A percentile compares a stretch with the other conserved stretches of the same genome.
Evolutionary conservation across 2,329 filamentous ascomycete species (phyloP).

Genomic region (Fusarium sp.): DNA sequence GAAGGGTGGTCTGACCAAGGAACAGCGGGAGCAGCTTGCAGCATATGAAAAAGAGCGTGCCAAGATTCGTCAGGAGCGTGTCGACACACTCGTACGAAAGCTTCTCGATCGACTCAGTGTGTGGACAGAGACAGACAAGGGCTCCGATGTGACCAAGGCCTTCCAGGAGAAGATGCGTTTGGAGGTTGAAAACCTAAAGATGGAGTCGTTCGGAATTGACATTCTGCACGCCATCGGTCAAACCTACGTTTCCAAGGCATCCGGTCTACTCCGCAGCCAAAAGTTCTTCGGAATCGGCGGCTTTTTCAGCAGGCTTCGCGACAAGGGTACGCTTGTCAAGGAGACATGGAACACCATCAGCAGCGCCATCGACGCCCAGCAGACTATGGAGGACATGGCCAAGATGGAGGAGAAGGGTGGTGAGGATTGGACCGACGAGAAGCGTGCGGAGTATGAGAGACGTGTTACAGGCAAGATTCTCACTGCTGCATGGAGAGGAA

Average conservation of each 20-base stretch:
- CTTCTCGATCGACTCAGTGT: conserved; percentile 90
- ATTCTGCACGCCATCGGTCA: conserved; percentile 95
- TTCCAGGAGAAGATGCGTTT: conserved; percentile 96
- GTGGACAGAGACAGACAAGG: conserved; percentile 98
- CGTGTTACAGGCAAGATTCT: conserved; percentile 98
- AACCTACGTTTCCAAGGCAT: conserved; percentile 91
- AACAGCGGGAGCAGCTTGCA: conserved; percentile 91
- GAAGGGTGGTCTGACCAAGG: conserved; percentile 87
- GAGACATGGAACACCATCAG: conserved; percentile 99
- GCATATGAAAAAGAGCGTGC: conserved; percentile 91
- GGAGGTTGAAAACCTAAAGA: conserved; percentile 98
- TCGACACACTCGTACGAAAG: conserved; percentile 87
- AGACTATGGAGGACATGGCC: conserved; percentile 99
- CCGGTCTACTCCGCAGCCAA: conserved; percentile 90
- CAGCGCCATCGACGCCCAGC: conserved; percentile 95
- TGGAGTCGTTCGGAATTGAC: conserved; percentile 98
- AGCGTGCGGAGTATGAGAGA: conserved; percentile 94
- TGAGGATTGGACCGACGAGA: conserved; percentile 98
- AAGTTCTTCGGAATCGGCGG: conserved; percentile 97
- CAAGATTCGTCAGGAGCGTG: conserved; percentile 88
- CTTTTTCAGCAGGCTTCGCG: conserved; percentile 93
- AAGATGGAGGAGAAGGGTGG: conserved; percentile 94
- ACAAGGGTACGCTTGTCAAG: conserved; percentile 97
- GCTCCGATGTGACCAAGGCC: conserved; percentile 83
- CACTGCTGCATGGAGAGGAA: conserved; percentile 94